Percentiles rank a stretch among this genome's conserved stretches.
Evolutionary conservation across 2,329 filamentous ascomycete genomes (phyloP).

Genomic region (Fusarium temperatum): DNA sequence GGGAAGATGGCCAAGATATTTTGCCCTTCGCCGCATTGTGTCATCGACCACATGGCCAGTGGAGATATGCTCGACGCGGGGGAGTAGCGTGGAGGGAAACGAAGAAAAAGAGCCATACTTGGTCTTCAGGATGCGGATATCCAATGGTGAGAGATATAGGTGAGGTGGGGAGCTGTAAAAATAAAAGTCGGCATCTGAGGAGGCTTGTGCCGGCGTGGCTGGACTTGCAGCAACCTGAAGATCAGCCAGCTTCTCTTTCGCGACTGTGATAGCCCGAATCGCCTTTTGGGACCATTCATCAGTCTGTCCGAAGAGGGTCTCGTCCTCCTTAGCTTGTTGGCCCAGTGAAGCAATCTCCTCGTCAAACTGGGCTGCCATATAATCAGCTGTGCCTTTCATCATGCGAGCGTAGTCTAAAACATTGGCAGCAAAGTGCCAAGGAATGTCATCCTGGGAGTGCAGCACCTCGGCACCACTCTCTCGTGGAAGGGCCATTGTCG

Average conservation of each 20-base stretch:
- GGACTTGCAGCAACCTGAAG: constrained; percentile 45
- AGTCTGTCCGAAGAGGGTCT: constrained; percentile 89
- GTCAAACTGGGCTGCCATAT: constrained; percentile 84
- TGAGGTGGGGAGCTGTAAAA: constrained; percentile 91
- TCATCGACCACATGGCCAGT: constrained; percentile 90
- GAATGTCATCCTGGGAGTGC: constrained; percentile 77
- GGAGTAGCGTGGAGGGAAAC: constrained; percentile 87
- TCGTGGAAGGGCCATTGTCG: constrained; percentile 85
- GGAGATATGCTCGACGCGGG: constrained; percentile 87
- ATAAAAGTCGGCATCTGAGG: constrained; percentile 69
- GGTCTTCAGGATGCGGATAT: constrained; percentile 91
- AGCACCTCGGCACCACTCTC: constrained; percentile 78
- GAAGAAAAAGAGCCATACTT: constrained; percentile 84
- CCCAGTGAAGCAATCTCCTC: constrained; percentile 78
- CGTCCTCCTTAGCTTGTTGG: constrained; percentile 85
- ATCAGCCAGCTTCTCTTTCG: constrained; percentile 75
- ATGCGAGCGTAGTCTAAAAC: constrained; percentile 94
- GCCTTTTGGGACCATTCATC: constrained; percentile 93
- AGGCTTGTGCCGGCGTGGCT: constrained; percentile 34
- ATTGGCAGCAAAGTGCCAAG: constrained; percentile 95
- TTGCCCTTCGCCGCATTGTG: constrained; percentile 80
- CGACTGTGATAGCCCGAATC: constrained; percentile 74
- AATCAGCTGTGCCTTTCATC: constrained; percentile 92
- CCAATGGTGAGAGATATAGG: constrained; percentile 87
- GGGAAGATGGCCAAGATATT: constrained; percentile 87